A percentile compares a stretch with the other conserved stretches of the same genome.
Evolutionary conservation across 2,329 filamentous ascomycete genomes (phyloP).

Genomic region (Fusarium buharicum): DNA sequence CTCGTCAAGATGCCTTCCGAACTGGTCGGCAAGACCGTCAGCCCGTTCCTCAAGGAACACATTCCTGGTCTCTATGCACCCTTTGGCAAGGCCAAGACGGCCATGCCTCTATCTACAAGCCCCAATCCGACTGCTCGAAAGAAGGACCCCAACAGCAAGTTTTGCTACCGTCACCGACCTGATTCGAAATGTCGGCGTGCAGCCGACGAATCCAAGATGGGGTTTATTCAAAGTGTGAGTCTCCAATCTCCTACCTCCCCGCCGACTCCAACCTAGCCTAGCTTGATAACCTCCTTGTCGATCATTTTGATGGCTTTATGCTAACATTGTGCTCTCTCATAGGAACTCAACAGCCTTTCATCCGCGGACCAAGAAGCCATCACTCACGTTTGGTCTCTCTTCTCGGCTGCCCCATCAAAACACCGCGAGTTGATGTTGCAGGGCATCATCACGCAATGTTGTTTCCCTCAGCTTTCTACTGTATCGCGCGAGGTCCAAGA

Average conservation of each 20-base stretch:
- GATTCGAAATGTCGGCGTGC: constrained; percentile 93
- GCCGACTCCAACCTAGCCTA: background rate
- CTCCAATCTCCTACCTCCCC: background rate
- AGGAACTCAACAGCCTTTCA: constrained; percentile 85
- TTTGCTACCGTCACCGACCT: constrained; percentile 93
- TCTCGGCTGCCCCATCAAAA: constrained; percentile 93
- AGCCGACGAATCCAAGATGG: constrained; percentile 96
- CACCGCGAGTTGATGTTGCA: constrained; percentile 97
- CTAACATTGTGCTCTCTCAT: constrained; percentile 2
- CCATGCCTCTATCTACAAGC: constrained; percentile 25
- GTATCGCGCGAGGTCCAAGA: constrained; percentile 91
- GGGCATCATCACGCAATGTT: constrained; percentile 95
- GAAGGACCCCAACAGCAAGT: constrained; percentile 81
- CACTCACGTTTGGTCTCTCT: constrained; percentile 96
- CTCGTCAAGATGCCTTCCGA: constrained; percentile 70
- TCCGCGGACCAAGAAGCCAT: constrained; percentile 93
- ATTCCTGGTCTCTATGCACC: constrained; percentile 91
- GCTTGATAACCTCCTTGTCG: background rate
- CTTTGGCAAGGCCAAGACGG: constrained; percentile 66
- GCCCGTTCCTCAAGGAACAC: constrained; percentile 89
- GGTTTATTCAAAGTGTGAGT: constrained; percentile 85
- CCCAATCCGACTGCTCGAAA: constrained; percentile 49
- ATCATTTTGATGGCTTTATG: background rate
- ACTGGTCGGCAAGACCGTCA: constrained; percentile 80
- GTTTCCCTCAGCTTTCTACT: constrained; percentile 95